Conservation (phyloP, 306 rosid species). For the Rosa chinensis region DNA sequence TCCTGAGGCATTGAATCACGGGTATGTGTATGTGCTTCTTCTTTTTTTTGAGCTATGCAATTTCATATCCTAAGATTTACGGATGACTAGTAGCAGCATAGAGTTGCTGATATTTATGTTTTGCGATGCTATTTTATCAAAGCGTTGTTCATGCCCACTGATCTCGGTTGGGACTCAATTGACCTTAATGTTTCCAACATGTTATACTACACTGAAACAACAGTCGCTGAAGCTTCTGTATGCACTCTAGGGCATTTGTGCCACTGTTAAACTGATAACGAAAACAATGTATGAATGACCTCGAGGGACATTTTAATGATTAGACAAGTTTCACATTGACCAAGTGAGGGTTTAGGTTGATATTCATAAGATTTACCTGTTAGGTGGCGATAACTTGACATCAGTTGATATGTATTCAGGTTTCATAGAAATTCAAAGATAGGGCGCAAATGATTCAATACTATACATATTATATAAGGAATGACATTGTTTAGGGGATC, state of each 20-base stretch:
- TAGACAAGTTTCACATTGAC: background rate
- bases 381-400: background rate
- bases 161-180: background rate
- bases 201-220: background rate
- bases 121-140: background rate
- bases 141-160: background rate
- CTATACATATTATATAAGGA: background rate
- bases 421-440: background rate
- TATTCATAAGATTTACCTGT: too few relatives aligned
- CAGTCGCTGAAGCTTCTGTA: background rate
- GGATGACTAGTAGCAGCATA: background rate
- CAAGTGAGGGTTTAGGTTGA: background rate
- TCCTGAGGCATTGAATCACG: conserved; percentile 30
- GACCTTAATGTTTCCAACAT: background rate
- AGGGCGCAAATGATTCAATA: background rate
- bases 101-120: background rate
- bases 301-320: background rate
- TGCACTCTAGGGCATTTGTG: too few relatives aligned
- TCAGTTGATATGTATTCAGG: background rate
- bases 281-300: background rate
- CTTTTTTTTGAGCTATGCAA: background rate
- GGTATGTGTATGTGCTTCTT: conserved; percentile 36
- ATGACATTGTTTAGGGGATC: background rate
- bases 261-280: background rate
- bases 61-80: background rate